Conservation (phyloP, 805 yeast genomes). For the Blastobotrys attinorum region DNA sequence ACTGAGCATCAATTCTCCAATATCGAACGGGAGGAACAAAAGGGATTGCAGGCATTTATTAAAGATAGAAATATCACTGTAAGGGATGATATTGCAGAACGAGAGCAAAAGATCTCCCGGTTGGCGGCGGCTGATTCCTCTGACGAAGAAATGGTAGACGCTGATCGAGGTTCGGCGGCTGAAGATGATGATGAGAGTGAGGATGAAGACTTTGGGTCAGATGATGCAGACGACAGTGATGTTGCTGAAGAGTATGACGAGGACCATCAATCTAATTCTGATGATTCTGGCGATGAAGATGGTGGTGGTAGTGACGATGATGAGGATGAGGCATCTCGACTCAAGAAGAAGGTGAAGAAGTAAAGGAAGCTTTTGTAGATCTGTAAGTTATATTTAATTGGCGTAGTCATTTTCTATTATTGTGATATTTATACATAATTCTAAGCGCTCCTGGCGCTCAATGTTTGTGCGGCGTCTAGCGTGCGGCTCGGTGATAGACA, state of each 20-base stretch:
- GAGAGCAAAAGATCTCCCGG: constrained; percentile 66
- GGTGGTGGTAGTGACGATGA: constrained; percentile 17
- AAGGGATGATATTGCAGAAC: constrained; percentile 83
- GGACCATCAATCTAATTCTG: constrained; percentile 37
- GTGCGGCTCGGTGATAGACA: too few species aligned
- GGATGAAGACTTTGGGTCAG: constrained; percentile 78
- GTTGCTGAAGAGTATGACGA: constrained; percentile 82
- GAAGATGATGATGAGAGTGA: constrained; percentile 58
- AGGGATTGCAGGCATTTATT: constrained; percentile 64
- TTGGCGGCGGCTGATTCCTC: constrained; percentile 49
- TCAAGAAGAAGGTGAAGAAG: constrained; percentile 20
- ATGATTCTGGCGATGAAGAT: constrained; percentile 23
- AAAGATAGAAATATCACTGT: constrained; percentile 70
- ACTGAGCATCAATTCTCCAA: constrained; percentile 80
- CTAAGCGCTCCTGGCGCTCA: too few species aligned
- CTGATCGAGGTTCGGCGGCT: constrained; percentile 65
- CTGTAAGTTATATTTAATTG: not conserved
- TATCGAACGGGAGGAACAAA: constrained; percentile 85
- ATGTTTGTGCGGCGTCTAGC: too few species aligned
- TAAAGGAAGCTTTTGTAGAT: not conserved
- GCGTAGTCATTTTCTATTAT: too few species aligned
- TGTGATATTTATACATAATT: too few species aligned
- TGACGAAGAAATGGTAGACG: constrained; percentile 36
- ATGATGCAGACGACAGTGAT: constrained; percentile 50
- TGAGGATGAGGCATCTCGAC: constrained; percentile 16